Conservation (phyloP, 2,329 filamentous ascomycete genomes). For the Domatiomyces globalis region DNA sequence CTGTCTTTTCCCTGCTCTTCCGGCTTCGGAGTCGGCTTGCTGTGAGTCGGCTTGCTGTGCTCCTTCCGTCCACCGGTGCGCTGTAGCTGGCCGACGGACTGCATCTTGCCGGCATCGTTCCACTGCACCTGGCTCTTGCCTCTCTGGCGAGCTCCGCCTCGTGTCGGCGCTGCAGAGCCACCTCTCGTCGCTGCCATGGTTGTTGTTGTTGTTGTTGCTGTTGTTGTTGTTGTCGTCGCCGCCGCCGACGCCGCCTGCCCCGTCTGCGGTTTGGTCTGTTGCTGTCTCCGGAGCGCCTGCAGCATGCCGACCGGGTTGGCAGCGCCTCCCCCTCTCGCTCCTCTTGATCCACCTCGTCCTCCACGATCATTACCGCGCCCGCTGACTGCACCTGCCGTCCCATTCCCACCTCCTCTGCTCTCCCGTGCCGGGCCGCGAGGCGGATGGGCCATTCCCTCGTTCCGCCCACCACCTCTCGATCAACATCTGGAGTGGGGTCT, state of each 20-base stretch:
- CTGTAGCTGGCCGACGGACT: no score
- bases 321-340: conserved; percentile 1
- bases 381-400: not conserved
- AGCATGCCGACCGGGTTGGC: conserved; percentile 8
- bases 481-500: not conserved
- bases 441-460: not conserved
- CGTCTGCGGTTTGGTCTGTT: not conserved
- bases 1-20: not conserved
- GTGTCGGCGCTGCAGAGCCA: no score
- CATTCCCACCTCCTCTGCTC: not conserved
- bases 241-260: not conserved
- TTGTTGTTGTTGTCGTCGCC: not conserved
- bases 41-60: not conserved
- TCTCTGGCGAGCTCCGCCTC: not conserved
- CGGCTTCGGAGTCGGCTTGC: not conserved
- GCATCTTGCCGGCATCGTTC: not conserved
- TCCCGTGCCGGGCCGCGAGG: not conserved
- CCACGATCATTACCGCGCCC: conserved; percentile 11
- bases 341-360: conserved; percentile 5
- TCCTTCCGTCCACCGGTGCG: not conserved
- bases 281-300: conserved; percentile 7
- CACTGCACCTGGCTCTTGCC: not conserved
- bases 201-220: not conserved
- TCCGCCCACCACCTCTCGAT: not conserved
- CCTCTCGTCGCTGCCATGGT: not conserved